A percentile compares a stretch with the other conserved stretches of the same genome.
Conservation (phyloP, 768 basidiomycete species). For the Collybia mongolica region DNA sequence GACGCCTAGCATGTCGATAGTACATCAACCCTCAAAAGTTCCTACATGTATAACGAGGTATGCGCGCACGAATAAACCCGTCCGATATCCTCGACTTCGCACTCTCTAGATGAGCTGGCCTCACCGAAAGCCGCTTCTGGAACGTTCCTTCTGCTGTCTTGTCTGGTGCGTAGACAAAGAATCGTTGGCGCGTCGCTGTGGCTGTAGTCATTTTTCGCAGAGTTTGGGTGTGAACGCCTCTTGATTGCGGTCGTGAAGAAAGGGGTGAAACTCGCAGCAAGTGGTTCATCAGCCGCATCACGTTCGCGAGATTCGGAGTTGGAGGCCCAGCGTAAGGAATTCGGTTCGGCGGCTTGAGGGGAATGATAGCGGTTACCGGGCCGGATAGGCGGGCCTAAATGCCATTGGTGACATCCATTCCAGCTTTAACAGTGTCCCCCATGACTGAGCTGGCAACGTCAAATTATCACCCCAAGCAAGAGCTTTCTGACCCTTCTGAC, state of each 20-base stretch:
- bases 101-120: constrained; percentile 47
- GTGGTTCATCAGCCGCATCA: not conserved
- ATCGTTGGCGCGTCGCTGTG: constrained; percentile 23
- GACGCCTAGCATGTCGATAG: constrained; percentile 34
- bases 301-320: not conserved
- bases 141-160: constrained; percentile 57
- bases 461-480: too few species aligned
- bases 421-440: too few species aligned
- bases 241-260: not conserved
- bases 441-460: too few species aligned
- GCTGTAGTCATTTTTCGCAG: not conserved
- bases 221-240: not conserved
- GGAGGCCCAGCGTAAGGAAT: not conserved
- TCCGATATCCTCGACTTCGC: constrained; percentile 38
- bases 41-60: constrained; percentile 1
- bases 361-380: too few species aligned
- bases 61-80: constrained; percentile 50
- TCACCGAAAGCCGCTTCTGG: constrained; percentile 54
- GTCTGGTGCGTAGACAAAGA: constrained; percentile 69
- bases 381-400: too few species aligned
- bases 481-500: too few species aligned
- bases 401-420: too few species aligned
- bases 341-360: too few species aligned
- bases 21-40: not conserved
- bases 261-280: too few species aligned